Conservation (phyloP, 148 eudicot species). For the Talinum fruticosum region DNA sequence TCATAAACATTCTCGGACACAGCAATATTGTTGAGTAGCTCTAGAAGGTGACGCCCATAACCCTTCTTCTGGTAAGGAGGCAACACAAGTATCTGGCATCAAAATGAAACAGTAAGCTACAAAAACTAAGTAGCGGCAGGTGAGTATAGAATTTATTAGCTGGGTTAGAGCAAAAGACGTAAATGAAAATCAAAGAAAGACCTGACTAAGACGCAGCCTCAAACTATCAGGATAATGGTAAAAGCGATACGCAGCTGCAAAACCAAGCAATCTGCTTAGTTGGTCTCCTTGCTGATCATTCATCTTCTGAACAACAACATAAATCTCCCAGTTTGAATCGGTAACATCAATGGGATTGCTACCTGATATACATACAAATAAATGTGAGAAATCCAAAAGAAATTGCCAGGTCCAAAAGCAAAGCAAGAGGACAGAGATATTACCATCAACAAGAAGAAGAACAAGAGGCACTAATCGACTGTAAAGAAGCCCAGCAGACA, state of each 20-base stretch:
- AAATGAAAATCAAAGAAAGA: conserved; percentile 20
- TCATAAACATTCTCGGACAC: conserved; percentile 65
- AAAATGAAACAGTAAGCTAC: conserved; percentile 1
- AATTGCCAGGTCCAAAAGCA: conserved; percentile 3
- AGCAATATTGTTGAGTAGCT: conserved; percentile 60
- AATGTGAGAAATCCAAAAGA: neutral
- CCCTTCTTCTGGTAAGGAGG: conserved; percentile 91
- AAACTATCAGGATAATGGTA: conserved; percentile 59
- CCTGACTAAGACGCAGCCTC: conserved; percentile 88
- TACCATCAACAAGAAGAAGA: conserved; percentile 94
- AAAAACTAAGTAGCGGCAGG: neutral
- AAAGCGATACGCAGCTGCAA: conserved; percentile 82
- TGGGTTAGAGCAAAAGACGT: neutral
- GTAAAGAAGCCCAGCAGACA: conserved; percentile 68
- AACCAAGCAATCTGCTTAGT: conserved; percentile 55
- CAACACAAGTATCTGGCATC: conserved; percentile 67
- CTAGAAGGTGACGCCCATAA: conserved; percentile 60
- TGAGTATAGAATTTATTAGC: neutral
- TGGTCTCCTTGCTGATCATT: conserved; percentile 35
- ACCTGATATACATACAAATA: conserved; percentile 44
- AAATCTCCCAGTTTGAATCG: conserved; percentile 86
- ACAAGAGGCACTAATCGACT: conserved; percentile 88
- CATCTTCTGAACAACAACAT: conserved; percentile 49
- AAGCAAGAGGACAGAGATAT: conserved; percentile 3
- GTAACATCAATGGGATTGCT: conserved; percentile 88